phyloP scores from a whole-genome alignment of 768 basidiomycete genomes.

The Lyophyllum semitale region DNA sequence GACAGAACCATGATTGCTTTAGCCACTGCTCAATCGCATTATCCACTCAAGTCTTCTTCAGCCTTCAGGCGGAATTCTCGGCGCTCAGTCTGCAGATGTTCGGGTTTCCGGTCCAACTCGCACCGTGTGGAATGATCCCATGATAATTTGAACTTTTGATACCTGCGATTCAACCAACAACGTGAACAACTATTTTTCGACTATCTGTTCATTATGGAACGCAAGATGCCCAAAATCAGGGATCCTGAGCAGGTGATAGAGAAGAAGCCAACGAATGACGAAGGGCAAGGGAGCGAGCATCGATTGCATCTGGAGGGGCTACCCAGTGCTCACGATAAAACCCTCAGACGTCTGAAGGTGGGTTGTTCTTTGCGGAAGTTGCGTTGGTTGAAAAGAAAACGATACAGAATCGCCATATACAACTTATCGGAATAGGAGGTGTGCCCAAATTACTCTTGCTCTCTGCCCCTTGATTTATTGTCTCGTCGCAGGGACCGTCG shows the following conservation, averaged over 20 bases:
- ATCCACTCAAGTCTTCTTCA: too few species aligned
- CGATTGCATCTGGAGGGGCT: constrained; percentile 15
- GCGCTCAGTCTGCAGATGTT: too few species aligned
- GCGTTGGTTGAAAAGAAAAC: neutral
- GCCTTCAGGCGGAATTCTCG: too few species aligned
- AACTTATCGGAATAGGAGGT: constrained; percentile 55
- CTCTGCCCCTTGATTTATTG: neutral
- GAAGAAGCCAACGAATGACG: neutral
- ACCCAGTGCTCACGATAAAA: constrained; percentile 30
- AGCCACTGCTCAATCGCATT: too few species aligned
- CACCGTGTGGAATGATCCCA: too few species aligned
- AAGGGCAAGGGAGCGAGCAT: constrained; percentile 8
- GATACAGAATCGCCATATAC: constrained; percentile 48
- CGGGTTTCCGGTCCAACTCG: too few species aligned
- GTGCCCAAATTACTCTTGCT: constrained; percentile 4
- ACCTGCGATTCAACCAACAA: too few species aligned
- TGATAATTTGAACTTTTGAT: too few species aligned
- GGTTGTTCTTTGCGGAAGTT: neutral
- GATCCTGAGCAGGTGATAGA: constrained; percentile 1
- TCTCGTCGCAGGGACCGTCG: constrained; percentile 56
- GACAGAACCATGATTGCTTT: too few species aligned
- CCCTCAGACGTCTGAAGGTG: constrained; percentile 42
- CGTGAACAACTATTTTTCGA: too few species aligned
- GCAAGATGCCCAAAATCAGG: constrained; percentile 1
- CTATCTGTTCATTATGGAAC: constrained; percentile 16